Evolutionary conservation across 2,329 filamentous ascomycete genomes (phyloP).

Genomic region (Cladophialophora carrionii): DNA sequence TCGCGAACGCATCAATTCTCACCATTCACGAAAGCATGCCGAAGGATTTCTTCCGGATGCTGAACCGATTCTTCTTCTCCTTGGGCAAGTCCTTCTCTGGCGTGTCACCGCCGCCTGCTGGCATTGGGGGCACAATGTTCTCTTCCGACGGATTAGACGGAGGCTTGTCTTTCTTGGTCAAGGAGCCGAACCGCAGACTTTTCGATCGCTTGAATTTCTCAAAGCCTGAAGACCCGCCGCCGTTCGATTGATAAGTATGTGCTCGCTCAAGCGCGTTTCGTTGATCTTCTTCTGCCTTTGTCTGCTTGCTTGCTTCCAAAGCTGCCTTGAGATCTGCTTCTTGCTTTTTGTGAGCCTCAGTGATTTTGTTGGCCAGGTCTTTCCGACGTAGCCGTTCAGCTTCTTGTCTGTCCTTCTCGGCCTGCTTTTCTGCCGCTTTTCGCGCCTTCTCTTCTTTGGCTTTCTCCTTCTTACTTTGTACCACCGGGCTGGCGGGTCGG

Average conservation of each 20-base stretch:
- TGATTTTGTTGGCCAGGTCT: constrained; percentile 59
- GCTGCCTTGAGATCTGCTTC: constrained; percentile 67
- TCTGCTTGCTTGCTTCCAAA: constrained; percentile 67
- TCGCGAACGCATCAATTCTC: not conserved
- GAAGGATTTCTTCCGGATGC: constrained; percentile 51
- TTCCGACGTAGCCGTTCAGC: constrained; percentile 59
- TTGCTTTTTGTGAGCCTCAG: constrained; percentile 60
- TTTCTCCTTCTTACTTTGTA: constrained; percentile 69
- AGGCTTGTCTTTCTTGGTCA: constrained; percentile 35
- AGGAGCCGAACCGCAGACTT: constrained; percentile 36
- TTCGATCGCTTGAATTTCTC: constrained; percentile 69
- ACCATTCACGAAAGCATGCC: constrained; percentile 40
- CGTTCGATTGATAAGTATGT: constrained; percentile 23
- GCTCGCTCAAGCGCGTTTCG: constrained; percentile 39
- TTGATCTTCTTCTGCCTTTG: constrained; percentile 59
- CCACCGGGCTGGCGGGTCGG: constrained; percentile 41
- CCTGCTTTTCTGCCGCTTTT: constrained; percentile 57
- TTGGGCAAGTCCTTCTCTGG: constrained; percentile 47
- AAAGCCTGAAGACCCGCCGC: constrained; percentile 49
- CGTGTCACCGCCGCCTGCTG: constrained; percentile 25
- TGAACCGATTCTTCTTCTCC: constrained; percentile 49
- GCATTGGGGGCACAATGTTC: constrained; percentile 16
- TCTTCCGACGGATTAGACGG: constrained; percentile 28
- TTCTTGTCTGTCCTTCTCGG: constrained; percentile 62
- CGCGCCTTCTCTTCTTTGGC: constrained; percentile 62